Conservation (phyloP, 2,329 filamentous ascomycete genomes). For the Shiraia bambusicola region DNA sequence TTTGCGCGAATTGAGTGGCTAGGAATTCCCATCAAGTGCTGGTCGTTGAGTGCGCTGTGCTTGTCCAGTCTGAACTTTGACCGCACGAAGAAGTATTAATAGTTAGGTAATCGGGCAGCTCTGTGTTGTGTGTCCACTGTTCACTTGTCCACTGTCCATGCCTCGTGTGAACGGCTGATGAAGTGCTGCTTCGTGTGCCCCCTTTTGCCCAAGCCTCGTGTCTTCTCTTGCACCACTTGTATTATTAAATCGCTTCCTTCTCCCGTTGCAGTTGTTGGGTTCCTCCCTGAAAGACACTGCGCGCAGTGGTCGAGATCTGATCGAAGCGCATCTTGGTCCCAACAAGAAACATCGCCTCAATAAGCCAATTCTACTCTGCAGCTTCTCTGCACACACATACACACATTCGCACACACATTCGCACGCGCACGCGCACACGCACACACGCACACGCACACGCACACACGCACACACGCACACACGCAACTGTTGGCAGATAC, state of each 20-base stretch:
- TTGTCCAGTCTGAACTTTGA: too few relatives aligned
- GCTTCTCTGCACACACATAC: neutral
- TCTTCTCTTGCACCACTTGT: slow-evolving; percentile 5
- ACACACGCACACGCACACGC: slow-evolving; percentile 9
- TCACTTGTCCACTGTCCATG: too few relatives aligned
- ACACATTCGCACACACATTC: too few relatives aligned
- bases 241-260: slow-evolving; percentile 9
- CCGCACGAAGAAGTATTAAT: too few relatives aligned
- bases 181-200: slow-evolving; percentile 3
- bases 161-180: slow-evolving; percentile 2
- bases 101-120: slow-evolving; percentile 14
- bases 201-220: slow-evolving; percentile 5
- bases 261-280: slow-evolving; percentile 10
- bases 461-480: neutral
- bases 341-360: slow-evolving; percentile 31
- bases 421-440: too few relatives aligned
- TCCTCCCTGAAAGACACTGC: slow-evolving; percentile 14
- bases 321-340: slow-evolving; percentile 31
- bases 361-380: neutral
- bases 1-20: slow-evolving; percentile 10
- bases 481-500: neutral
- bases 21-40: slow-evolving; percentile 13
- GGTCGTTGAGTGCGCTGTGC: slow-evolving; percentile 10
- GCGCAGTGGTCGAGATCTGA: slow-evolving; percentile 25
- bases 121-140: too few relatives aligned